Evolutionary conservation across 2,329 filamentous ascomycete species (phyloP).

Genomic region (Fusarium papillatum): DNA sequence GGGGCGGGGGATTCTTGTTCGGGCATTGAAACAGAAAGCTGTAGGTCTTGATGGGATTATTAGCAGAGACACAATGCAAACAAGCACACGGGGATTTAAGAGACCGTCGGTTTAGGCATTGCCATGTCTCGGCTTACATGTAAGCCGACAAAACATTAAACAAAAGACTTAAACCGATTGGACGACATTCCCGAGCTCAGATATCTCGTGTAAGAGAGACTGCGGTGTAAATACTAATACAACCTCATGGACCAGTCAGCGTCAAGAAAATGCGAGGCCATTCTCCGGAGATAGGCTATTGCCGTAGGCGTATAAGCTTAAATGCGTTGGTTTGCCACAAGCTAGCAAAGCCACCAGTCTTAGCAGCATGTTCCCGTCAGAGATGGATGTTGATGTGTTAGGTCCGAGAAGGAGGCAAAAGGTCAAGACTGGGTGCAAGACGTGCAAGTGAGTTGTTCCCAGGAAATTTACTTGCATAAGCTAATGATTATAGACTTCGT

Average conservation of each 20-base stretch:
- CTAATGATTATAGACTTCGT: background rate
- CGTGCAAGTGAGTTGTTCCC: background rate
- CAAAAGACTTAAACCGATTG: background rate
- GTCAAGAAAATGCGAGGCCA: background rate
- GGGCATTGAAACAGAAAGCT: background rate
- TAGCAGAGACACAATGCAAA: background rate
- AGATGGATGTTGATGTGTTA: background rate
- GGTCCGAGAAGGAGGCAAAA: background rate
- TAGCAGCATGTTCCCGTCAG: background rate
- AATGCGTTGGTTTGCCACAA: background rate
- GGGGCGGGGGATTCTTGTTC: background rate
- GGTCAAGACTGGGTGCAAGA: conserved; percentile 2
- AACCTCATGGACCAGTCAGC: background rate
- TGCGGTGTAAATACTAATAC: background rate
- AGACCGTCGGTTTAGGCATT: background rate
- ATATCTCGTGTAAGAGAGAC: background rate
- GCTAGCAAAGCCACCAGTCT: background rate
- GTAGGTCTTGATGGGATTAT: too few relatives aligned
- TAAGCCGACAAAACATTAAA: background rate
- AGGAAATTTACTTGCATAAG: background rate
- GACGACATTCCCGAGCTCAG: background rate
- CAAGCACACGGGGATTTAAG: background rate
- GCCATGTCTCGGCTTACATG: background rate
- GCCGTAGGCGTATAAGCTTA: conserved; percentile 4
- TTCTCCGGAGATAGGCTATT: background rate